Evolutionary conservation across 768 basidiomycete species (phyloP), one percentile per base, ranked within the genome.

Genomic region (Tricholoma matsutake): DNA sequence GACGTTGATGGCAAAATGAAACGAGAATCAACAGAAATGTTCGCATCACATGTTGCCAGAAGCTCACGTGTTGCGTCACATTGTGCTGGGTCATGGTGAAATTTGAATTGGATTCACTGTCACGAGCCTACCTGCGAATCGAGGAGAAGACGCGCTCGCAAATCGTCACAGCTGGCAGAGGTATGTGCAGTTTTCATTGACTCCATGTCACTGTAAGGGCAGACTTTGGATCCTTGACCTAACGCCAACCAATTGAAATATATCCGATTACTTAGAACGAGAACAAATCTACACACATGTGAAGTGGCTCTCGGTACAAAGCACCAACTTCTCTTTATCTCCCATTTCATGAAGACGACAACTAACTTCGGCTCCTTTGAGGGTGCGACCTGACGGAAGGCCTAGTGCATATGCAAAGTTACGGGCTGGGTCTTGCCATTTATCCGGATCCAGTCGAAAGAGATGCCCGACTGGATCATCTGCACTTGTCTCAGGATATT

Each of bases 191-290:
- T 47, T 13, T 25, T 59, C 41, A 64, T 22, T 20, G 35, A 13
- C 7, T 63, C 57, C 6, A 58, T 13, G 53, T 63, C 57, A 20
- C 57, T 49, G 5, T 61, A 35, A 22, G 66, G 62, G 54, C 66
- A 67, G n/a, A 61, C 57, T 56, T 67, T 67, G 41, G 43, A 61
- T 34, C 66, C 65, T 61, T 64, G 64, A 51, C 63, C 65, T 67
- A 39, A 29, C 7, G 34, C 35, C 35, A 54, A 18, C 6, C 52
- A 29, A 34, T 28, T 54, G 25, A 18, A n/a, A 31, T 34, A 54
- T 54, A 29, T n/a, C 28, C 14, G n/a, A 54, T 34, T 31, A n/a
- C n/a, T n/a, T n/a, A 54, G 18, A 31, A 35, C 35, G 37, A 16
- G 34, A 57, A 10, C 13, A 54, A 65, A 37, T 37, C 35, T 13